Percentiles rank a stretch among this genome's conserved stretches.
Conservation (phyloP, 495 filamentous ascomycete species). For the Penicillium macrosclerotiorum region DNA sequence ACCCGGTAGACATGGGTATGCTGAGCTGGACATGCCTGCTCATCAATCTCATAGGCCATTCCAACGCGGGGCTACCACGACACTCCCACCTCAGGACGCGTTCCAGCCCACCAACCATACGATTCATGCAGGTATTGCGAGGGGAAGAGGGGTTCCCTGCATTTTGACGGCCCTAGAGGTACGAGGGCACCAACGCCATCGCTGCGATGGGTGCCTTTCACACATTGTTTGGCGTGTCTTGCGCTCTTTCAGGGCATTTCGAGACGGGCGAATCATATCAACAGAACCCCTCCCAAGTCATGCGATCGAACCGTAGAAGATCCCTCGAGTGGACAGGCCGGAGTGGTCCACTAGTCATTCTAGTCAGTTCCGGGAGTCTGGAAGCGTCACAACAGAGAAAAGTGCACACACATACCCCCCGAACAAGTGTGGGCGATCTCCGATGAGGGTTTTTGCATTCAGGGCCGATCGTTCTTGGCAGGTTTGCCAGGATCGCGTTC, state of each 20-base stretch:
- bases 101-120: background rate
- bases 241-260: no score
- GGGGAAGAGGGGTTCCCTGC: no score
- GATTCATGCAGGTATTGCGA: no score
- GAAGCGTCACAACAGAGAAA: constrained; percentile 19
- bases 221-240: no score
- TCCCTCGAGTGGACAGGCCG: background rate
- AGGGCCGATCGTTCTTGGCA: background rate
- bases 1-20: constrained; percentile 2
- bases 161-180: no score
- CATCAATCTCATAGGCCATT: constrained; percentile 1
- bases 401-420: constrained; percentile 14
- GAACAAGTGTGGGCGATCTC: constrained; percentile 12
- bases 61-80: constrained; percentile 2
- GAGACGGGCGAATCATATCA: no score
- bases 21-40: constrained; percentile 1
- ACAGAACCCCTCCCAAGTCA: no score
- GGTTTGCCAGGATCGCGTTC: background rate
- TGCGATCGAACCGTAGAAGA: background rate
- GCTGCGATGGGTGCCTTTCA: no score
- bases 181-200: no score
- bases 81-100: constrained; percentile 1
- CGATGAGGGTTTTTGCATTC: no score
- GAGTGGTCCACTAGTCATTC: background rate
- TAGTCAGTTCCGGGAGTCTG: constrained; percentile 16